phyloP scores from a whole-genome alignment of 2,329 filamentous ascomycete genomes.

The Ophiostoma perfectum region DNA sequence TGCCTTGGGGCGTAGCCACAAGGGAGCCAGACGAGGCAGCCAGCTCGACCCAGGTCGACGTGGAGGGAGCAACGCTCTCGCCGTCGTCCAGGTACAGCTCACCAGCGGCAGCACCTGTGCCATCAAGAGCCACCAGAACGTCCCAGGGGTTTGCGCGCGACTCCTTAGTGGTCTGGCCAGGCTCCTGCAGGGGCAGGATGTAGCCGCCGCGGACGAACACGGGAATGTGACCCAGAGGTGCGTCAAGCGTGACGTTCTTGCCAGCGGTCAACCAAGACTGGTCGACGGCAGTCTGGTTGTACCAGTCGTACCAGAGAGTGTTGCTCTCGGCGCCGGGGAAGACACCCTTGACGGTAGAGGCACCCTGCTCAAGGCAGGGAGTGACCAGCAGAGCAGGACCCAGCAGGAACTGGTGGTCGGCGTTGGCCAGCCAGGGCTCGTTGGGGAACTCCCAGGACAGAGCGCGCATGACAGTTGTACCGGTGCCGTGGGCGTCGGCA shows the following conservation, averaged over 20 bases:
- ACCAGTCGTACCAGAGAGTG: constrained; percentile 72
- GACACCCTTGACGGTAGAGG: constrained; percentile 39
- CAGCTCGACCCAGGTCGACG: constrained; percentile 20
- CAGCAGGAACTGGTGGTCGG: constrained; percentile 49
- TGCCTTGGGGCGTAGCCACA: constrained; percentile 44
- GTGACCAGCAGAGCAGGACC: constrained; percentile 45
- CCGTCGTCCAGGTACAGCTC: constrained; percentile 70
- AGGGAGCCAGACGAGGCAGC: constrained; percentile 32
- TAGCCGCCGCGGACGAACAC: constrained; percentile 64
- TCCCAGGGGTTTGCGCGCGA: constrained; percentile 61
- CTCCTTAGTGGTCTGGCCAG: constrained; percentile 60
- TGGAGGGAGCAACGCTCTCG: constrained; percentile 48
- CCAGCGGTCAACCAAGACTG: constrained; percentile 31
- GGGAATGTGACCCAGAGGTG: constrained; percentile 62
- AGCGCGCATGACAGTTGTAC: constrained; percentile 62
- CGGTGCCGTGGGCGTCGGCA: constrained; percentile 53
- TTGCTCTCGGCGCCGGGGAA: constrained; percentile 41
- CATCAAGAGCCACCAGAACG: constrained; percentile 56
- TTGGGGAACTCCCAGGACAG: constrained; percentile 65
- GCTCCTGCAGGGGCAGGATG: constrained; percentile 62
- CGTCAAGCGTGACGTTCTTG: constrained; percentile 39
- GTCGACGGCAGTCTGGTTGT: constrained; percentile 54
- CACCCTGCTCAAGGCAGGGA: constrained; percentile 43
- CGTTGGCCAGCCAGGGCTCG: constrained; percentile 41
- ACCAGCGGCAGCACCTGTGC: constrained; percentile 52